Evolutionary conservation across 192 early-diverging fungal species (phyloP), one percentile per base, ranked within the genome.

Genomic region (Rhizophlyctis rosea): DNA sequence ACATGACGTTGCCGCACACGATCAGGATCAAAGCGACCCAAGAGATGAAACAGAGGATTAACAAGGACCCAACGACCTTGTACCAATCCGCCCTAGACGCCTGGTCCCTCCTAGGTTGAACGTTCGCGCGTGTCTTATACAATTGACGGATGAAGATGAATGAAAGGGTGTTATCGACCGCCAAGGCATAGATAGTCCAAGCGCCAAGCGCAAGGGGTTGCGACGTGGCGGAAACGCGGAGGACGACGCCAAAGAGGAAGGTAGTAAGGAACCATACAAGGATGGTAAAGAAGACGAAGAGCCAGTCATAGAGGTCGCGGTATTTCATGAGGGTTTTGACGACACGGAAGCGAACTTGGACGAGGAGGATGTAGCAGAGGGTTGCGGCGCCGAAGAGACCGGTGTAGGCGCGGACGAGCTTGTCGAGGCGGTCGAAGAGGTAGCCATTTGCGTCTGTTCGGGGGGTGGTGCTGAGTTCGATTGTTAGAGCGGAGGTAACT

Each of bases 261-360:
- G 44, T 61, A 27, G 59, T 50, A 2, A 47, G 13, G 9, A 13
- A 3, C 25, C 36, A 61, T 13, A 61, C 16, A 4, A 11, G 2
- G 9, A 49, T n/a, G 59, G 59, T 61, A 25, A 50, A 1, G 47
- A 3, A n/a, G 7, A 47, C 59, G 29, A 61, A 61, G 3, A 5
- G 16, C 34, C 44, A 61, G 59, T 61, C 59, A 30, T 58, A 34
- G 7, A 33, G 11, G 29, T 4, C 14, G 27, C 16, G n/a, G 24
- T 50, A 61, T 2, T n/a, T 36, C 47, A 61, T 61, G 11, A 53
- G 52, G 24, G n/a, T 63, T 36, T 54, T 66, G n/a, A 50, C 29
- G 5, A 50, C 64, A n/a, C 48, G 27, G 64, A 66, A 59, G 52
- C 67, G n/a, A 28, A 68, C 61, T 32, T 68, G 67, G 4, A 68